A percentile compares a stretch with the other conserved stretches of the same genome.
Evolutionary conservation across 2,329 filamentous ascomycete genomes (phyloP).

Genomic region (Cercospora sojina): DNA sequence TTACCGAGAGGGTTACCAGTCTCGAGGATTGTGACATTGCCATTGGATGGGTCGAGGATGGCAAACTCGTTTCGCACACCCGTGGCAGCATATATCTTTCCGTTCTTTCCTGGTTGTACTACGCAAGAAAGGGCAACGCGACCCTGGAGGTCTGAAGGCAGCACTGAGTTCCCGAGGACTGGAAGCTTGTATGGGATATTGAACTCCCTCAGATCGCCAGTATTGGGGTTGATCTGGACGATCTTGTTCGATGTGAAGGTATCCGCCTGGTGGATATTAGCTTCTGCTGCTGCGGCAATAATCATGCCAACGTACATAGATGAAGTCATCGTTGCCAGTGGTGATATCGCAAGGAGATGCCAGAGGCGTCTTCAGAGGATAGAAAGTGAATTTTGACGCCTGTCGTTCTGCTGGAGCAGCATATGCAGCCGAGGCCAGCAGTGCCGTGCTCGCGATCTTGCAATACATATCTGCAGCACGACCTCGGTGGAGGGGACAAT

Average conservation of each 20-base stretch:
- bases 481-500: neutral
- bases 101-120: conserved; percentile 28
- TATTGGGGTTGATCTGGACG: conserved; percentile 24
- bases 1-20: conserved; percentile 27
- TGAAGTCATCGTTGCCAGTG: conserved; percentile 23
- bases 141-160: conserved; percentile 23
- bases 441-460: conserved; percentile 16
- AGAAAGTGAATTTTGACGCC: conserved; percentile 24
- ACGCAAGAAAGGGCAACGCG: conserved; percentile 24
- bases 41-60: conserved; percentile 21
- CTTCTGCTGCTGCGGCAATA: neutral
- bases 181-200: conserved; percentile 28
- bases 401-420: conserved; percentile 22
- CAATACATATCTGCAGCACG: conserved; percentile 13
- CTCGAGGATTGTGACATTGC: conserved; percentile 22
- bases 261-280: conserved; percentile 19
- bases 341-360: conserved; percentile 26
- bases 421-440: conserved; percentile 12
- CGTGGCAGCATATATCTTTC: conserved; percentile 26
- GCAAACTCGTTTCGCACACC: conserved; percentile 29
- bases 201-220: conserved; percentile 22
- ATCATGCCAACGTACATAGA: conserved; percentile 18
- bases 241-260: conserved; percentile 32
- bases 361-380: conserved; percentile 20
- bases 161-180: conserved; percentile 18